Conservation (phyloP, 805 yeast species). For the Saturnispora kantuleensis region DNA sequence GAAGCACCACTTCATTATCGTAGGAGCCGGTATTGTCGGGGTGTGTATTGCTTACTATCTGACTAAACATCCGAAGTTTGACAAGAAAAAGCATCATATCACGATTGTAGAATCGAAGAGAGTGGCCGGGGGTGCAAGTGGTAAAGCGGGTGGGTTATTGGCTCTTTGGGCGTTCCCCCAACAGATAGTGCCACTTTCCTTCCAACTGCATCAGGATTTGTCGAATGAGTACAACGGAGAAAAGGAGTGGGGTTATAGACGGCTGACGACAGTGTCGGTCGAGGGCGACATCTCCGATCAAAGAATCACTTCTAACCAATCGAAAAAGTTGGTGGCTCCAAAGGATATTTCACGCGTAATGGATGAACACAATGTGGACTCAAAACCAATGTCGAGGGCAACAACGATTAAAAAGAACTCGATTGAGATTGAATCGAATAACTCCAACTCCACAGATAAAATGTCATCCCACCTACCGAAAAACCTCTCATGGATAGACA, state of each 20-base stretch:
- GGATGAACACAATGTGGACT: constrained; percentile 8
- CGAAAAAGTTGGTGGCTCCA: not conserved
- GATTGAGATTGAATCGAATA: constrained; percentile 23
- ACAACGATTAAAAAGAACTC: constrained; percentile 29
- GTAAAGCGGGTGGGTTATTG: constrained; percentile 92
- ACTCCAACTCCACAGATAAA: constrained; percentile 9
- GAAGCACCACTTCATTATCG: constrained; percentile 70
- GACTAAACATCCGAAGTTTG: constrained; percentile 72
- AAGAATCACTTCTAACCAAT: constrained; percentile 7
- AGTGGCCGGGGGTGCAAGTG: constrained; percentile 96
- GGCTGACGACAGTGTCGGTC: constrained; percentile 74
- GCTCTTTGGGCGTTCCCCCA: constrained; percentile 97
- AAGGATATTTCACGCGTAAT: not conserved
- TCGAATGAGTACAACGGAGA: constrained; percentile 76
- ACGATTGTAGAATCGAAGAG: constrained; percentile 81
- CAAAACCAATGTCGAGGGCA: constrained; percentile 21
- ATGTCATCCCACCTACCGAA: constrained; percentile 35
- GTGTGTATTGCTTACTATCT: constrained; percentile 89
- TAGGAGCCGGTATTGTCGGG: constrained; percentile 95
- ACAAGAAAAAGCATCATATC: constrained; percentile 63
- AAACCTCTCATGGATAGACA: constrained; percentile 69
- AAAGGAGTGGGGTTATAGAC: constrained; percentile 85
- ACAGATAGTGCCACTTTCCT: constrained; percentile 83
- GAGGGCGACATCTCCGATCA: constrained; percentile 61
- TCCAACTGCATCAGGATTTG: constrained; percentile 74